These are phyloP conservation scores for Aciculosporium take DNA, from an alignment of 2,329 filamentous ascomycete species.

Conservation along the genomic window DNA sequence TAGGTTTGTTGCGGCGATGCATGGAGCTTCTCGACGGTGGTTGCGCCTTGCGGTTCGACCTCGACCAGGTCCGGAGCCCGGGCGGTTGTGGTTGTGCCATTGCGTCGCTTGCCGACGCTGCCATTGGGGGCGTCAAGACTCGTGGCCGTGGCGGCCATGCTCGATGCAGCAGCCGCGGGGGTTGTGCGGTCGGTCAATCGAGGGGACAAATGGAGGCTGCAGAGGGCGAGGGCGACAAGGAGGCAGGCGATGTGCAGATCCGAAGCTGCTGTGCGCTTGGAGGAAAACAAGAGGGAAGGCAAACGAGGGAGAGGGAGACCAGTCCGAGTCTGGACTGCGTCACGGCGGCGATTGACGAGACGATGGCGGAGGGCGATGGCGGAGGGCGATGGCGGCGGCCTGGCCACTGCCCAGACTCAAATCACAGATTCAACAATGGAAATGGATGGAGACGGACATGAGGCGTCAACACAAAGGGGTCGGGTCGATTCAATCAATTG, in stretches of 20 bases:
- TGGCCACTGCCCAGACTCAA: conserved; percentile 1
- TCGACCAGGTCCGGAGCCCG: conserved; percentile 13
- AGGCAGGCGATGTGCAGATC: neutral
- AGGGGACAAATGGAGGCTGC: neutral
- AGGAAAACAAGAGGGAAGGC: neutral
- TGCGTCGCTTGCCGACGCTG: conserved; percentile 11
- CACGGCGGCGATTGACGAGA: neutral
- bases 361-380: conserved; percentile 1
- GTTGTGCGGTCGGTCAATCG: neutral
- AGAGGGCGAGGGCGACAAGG: neutral
- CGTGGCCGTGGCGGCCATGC: conserved; percentile 24
- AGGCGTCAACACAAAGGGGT: no score
- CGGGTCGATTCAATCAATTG: no score
- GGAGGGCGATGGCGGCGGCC: neutral
- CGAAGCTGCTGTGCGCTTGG: neutral
- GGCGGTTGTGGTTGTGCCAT: conserved; percentile 3
- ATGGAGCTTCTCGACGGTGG: conserved; percentile 11
- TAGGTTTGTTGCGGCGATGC: conserved; percentile 46
- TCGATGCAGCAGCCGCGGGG: conserved; percentile 11
- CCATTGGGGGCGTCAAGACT: conserved; percentile 18
- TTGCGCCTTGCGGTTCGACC: conserved; percentile 12
- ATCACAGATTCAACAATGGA: no score
- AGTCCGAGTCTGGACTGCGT: neutral
- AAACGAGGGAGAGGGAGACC: neutral
- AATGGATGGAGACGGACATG: no score